Evolutionary conservation across 805 yeast genomes (phyloP), one percentile per base, ranked within the genome.

Genomic region (Kodamaea sagamina): DNA sequence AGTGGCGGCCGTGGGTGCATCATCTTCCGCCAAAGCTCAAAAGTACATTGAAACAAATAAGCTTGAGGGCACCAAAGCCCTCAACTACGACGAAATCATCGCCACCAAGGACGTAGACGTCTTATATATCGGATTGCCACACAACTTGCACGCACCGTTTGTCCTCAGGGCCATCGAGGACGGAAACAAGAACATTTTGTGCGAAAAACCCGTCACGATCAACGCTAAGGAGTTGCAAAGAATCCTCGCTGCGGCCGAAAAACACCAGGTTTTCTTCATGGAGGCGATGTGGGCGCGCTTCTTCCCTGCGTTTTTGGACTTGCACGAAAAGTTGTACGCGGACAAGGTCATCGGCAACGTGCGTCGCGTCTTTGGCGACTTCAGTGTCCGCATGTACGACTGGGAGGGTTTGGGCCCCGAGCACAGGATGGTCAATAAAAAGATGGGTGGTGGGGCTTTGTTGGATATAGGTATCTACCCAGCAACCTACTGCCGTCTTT

Each of bases 251-350:
- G 62, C 70, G 36, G 84, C 84, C 3, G 62, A 63, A 50, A 47
- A 55, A 42, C 68, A 71, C 54, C 62, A 65, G 1, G 53, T 68
- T 38, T 77, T 74, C 47, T 59, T 80, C 27, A 74, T 80, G 82
- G 86, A 80, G 56, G 85, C 77, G 4, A 71, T 76, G 41, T 78
- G 83, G 83, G 71, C 81, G 4, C 64, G 79, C 38, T 77, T 72
- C 48, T 73, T 76, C 62, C 84, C 84, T 2, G 46, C 75, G 3
- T 48, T 46, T 32, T 54, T 71, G 15, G 48, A 53, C 13, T 61
- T 63, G 36, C 56, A 74, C 36, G 54, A 68, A 42, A 45, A 63
- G 22, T 57, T 63, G 43, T 47, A 78, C 15, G 63, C 67, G 13
- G 68, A 74, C 17, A 64, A 67, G 43, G 57, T 63, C 10, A 49